Evolutionary conservation across 2,329 filamentous ascomycete species (phyloP).

Genomic region (Capronia coronata): DNA sequence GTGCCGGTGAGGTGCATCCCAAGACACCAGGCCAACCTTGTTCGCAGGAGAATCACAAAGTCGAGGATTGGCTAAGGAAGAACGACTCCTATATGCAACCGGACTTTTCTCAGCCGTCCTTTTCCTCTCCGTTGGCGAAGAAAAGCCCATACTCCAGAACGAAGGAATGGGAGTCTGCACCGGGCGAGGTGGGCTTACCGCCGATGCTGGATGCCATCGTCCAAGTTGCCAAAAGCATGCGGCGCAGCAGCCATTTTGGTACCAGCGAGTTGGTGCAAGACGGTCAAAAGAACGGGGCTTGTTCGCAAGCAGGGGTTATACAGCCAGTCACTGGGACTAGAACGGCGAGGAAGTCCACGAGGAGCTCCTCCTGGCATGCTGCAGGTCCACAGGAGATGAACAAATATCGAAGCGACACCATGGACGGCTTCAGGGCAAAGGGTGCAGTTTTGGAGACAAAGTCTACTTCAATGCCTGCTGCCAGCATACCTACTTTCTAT

Average conservation of each 20-base stretch:
- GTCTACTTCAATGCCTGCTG: too few species aligned
- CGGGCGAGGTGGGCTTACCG: neutral
- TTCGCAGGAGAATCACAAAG: slow-evolving; percentile 8
- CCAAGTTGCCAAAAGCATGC: neutral
- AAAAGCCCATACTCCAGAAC: slow-evolving; percentile 9
- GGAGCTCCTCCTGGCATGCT: neutral
- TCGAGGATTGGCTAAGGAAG: slow-evolving; percentile 19
- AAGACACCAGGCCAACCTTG: neutral
- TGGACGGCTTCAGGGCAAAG: neutral
- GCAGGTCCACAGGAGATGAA: neutral
- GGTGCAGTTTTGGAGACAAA: neutral
- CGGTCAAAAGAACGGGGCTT: neutral
- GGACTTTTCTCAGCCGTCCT: neutral
- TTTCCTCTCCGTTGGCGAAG: slow-evolving; percentile 6
- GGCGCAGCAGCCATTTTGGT: too few species aligned
- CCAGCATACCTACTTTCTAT: too few species aligned
- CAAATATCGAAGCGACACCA: neutral
- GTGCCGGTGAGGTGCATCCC: neutral
- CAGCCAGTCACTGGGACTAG: neutral
- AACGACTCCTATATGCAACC: slow-evolving; percentile 6
- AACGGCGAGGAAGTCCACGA: neutral
- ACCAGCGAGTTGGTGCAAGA: neutral
- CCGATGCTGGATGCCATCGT: slow-evolving; percentile 2
- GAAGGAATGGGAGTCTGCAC: slow-evolving; percentile 11
- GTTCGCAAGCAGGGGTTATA: neutral